These are phyloP conservation scores for Mortierella antarctica DNA, from an alignment of 192 early-diverging fungal species.

Conservation along the genomic window DNA sequence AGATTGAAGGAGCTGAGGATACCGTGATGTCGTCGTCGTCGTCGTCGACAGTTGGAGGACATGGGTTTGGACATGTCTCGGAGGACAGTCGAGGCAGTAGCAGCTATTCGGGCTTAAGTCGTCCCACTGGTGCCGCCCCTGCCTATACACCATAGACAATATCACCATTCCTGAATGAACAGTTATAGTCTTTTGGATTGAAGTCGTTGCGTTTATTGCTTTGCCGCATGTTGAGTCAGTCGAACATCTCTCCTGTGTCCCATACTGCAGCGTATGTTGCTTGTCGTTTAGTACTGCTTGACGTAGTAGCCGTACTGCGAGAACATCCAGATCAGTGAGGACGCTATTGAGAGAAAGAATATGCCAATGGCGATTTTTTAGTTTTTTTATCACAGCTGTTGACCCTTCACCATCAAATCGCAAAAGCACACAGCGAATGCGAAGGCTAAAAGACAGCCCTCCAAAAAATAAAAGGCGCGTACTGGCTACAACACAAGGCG, in stretches of 20 bases:
- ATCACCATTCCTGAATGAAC: too few relatives aligned
- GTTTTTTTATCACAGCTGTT: conserved; percentile 2
- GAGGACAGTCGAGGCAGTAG: background rate
- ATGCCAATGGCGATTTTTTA: background rate
- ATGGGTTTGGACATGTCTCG: background rate
- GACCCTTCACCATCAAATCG: background rate
- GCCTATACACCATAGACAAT: too few relatives aligned
- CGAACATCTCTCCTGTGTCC: too few relatives aligned
- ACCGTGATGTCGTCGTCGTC: background rate
- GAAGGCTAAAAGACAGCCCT: background rate
- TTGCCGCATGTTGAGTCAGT: background rate
- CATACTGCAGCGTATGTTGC: too few relatives aligned
- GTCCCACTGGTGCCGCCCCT: background rate
- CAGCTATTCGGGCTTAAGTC: background rate
- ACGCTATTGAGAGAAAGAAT: conserved; percentile 16
- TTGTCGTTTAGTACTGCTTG: conserved; percentile 21
- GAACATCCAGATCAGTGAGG: conserved; percentile 55
- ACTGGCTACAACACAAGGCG: conserved; percentile 74
- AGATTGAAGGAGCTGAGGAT: conserved; percentile 4
- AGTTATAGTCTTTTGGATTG: background rate
- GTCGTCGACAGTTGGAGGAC: too few relatives aligned
- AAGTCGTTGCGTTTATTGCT: background rate
- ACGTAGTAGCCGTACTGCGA: conserved; percentile 51
- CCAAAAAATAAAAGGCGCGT: conserved; percentile 22
- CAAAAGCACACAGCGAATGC: background rate